Base-by-base conservation (phyloP, 345 rosid genomes). In the Theobroma cacao region DNA sequence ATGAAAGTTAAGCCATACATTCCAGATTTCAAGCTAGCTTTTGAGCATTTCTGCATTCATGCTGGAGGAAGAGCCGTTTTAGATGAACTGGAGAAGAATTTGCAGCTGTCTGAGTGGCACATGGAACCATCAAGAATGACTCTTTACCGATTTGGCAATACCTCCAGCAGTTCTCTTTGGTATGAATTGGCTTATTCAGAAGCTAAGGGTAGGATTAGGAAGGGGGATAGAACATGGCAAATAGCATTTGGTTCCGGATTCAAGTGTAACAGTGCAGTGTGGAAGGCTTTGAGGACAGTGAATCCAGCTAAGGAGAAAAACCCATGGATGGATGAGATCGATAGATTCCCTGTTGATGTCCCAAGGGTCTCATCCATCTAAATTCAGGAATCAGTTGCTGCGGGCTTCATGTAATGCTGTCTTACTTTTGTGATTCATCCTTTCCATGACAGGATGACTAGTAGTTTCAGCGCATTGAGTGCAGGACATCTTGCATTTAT, bases 231-330 rank as follows among this genome's bases (percentile, higher is more conserved):
- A 61, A 84, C 83, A 7, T 88, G 91, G 91, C 90, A 87, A 87
- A 90, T 90, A 72, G 93, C 90, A 24, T 90, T 90, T 74, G 88
- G 91, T 26, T 90, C 90, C 5, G 93, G 93, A 33, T 88, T 90
- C 70, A 87, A 88, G 81, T 88, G 93, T 74, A 90, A 88, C 65
- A 87, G 91, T 50, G 88, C 89, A 2, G 91, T 88, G 38, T 90
- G 91, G 93, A 90, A 80, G 78, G 91, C 89, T n/a, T 80, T 88
- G 34, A 76, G 86, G 76, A 83, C 80, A 0, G 61, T 85, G 26
- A 77, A 82, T 60, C 88, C 90, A 1, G 82, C 79, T 2, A 79
- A 85, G 78, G 91, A 88, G 85, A 88, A 84, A 75, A 88, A 71
- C 73, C 89, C 88, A 14, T 88, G 89, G 91, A 84, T 77, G 79